Evolutionary conservation across 352 stramenopile genomes (phyloP), one percentile per base, ranked within the genome.

Genomic region (Globisporangium viniferum): DNA sequence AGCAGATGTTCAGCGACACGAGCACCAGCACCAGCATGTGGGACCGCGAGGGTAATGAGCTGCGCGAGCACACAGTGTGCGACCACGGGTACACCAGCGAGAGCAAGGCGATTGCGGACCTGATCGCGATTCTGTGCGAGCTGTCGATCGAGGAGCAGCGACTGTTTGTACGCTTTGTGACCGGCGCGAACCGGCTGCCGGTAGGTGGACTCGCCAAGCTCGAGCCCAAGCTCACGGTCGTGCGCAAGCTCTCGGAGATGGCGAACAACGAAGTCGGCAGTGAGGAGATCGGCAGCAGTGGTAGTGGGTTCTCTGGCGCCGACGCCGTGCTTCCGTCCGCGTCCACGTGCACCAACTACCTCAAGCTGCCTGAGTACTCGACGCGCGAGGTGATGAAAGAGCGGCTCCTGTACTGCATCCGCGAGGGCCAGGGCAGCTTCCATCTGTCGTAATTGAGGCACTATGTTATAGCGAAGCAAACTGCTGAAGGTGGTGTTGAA

Each of bases 301-400:
- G 27, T 24, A 36, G 55, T 33, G 64, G 55, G 56, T 70, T 66
- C 60, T 48, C 36, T 2, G 31, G 35, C n/a, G 59, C 36, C 7
- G 86, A 94, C 57, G 76, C 79, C 1, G 74, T 93, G 69, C 66
- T 93, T 39, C 90, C 91, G 57, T 97, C 90, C 5, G 91, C 88
- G 20, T 96, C 87, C 20, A 97, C 91, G 57, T 97, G 90, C 70
- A 92, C 89, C 35, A 95, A 97, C 68, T 97, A 97, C 76, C 76
- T 97, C 36, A 97, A 97, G 75, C 75, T 97, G 29, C 91, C 91
- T n/a, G 88, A 92, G 53, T 97, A 97, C 72, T 95, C 84, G 33
- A 89, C 83, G 41, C 82, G 86, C 24, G 78, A 88, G 9, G 67
- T 88, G 27, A 88, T 97, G 78, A 78, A 82, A 65, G 62, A 72